phyloP scores from a whole-genome alignment of 2,329 filamentous ascomycete genomes.

The Mariannaea sp. region DNA sequence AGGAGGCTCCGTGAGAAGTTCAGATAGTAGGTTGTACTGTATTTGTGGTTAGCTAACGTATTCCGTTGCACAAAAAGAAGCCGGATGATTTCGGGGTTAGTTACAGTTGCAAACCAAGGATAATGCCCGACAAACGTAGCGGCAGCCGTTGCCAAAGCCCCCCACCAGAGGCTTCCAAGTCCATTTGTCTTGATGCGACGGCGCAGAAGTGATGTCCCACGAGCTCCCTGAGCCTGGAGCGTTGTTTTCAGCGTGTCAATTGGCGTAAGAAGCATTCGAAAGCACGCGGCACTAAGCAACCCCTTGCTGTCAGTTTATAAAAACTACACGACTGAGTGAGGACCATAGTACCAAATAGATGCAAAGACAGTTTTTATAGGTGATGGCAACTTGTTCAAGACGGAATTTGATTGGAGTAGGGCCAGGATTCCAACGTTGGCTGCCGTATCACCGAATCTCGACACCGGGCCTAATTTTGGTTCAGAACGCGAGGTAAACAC shows the following conservation, averaged over 20 bases:
- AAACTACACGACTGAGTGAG: neutral
- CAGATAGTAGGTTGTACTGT: constrained; percentile 51
- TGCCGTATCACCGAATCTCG: constrained; percentile 54
- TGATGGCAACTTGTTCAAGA: constrained; percentile 49
- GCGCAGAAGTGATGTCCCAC: constrained; percentile 49
- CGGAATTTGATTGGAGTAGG: constrained; percentile 52
- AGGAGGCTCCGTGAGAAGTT: constrained; percentile 46
- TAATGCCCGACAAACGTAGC: constrained; percentile 56
- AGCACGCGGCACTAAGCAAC: constrained; percentile 47
- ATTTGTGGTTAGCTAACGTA: neutral
- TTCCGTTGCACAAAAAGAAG: rapidly evolving
- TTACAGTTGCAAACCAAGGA: constrained; percentile 55
- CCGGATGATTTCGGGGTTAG: too few relatives aligned
- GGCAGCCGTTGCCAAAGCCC: constrained; percentile 53
- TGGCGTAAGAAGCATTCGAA: constrained; percentile 54
- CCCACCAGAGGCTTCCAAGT: constrained; percentile 55
- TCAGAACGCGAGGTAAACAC: neutral
- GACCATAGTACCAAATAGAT: constrained; percentile 45
- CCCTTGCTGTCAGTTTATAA: constrained; percentile 10
- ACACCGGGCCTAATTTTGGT: constrained; percentile 46
- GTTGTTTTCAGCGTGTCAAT: constrained; percentile 57
- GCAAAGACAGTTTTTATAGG: constrained; percentile 53
- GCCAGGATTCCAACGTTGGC: constrained; percentile 56
- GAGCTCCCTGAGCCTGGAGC: constrained; percentile 52
- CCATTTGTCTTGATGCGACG: constrained; percentile 51